Percentiles rank a stretch among this genome's conserved stretches.
phyloP scores from a whole-genome alignment of 441 rosid species.

The Erodium texanum region DNA sequence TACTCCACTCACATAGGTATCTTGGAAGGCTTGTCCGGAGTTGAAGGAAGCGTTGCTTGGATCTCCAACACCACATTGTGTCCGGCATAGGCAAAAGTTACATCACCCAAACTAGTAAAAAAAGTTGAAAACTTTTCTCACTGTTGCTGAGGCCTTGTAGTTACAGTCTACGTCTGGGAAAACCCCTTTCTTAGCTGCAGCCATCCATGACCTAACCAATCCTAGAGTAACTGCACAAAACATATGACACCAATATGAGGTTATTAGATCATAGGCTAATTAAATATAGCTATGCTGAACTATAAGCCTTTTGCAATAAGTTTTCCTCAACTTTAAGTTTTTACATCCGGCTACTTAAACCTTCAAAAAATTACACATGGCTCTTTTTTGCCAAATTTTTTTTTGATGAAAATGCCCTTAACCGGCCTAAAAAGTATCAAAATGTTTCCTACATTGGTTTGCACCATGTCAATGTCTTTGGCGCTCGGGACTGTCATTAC shows the following conservation, averaged over 20 bases:
- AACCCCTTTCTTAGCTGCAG: conserved; percentile 37
- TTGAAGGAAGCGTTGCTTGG: conserved; percentile 83
- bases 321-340: too few species aligned
- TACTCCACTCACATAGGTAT: conserved; percentile 70
- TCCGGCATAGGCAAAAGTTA: conserved; percentile 75
- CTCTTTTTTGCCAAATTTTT: too few species aligned
- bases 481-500: background rate
- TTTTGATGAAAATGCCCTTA: too few species aligned
- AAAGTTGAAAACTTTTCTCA: conserved; percentile 40
- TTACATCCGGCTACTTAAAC: too few species aligned
- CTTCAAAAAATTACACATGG: too few species aligned
- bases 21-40: conserved; percentile 71
- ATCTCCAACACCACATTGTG: conserved; percentile 80
- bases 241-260: background rate
- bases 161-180: conserved; percentile 47
- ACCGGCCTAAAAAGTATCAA: too few species aligned
- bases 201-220: conserved; percentile 64
- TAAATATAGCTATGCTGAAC: too few species aligned
- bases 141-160: conserved; percentile 31
- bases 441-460: too few species aligned
- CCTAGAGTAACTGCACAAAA: conserved; percentile 48
- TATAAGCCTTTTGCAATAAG: too few species aligned
- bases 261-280: too few species aligned
- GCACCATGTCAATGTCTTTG: background rate
- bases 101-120: conserved; percentile 58